Base-by-base conservation (phyloP, 2,329 filamentous ascomycete genomes). In the Peltaster fructicola region DNA sequence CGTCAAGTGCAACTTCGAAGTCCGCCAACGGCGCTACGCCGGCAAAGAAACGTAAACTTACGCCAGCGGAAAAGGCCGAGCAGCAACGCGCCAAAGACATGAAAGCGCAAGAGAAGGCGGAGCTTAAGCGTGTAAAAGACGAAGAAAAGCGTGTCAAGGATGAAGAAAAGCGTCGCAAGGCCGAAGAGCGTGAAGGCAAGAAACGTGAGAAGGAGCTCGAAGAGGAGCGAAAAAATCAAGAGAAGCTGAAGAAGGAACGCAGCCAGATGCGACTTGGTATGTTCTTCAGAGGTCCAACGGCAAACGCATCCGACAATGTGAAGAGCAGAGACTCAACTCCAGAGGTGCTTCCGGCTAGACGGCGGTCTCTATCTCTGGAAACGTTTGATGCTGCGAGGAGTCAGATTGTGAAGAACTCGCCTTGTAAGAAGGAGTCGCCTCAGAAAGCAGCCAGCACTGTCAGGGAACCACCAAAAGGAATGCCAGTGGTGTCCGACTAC, bases 221-320 rank as follows among this genome's bases (percentile, higher is more conserved):
- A 18, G 38, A 47, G 26, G 38, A 44, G 18, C 30, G 34, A 11
- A 41, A 40, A 24, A 35, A 32, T 7, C 39, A 46, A 23, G 43
- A 39, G 10, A 46, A 45, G 31, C 26, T 45, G 8, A 44, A 39
- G 30, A 40, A 36, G 20, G 36, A 47, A 28, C 41, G 34, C n/a
- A 37, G 30, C 16, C 45, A 47, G 31, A 45, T 43, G 44, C 34
- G 44, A 31, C 40, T 61, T 17, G 55, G 52, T 23, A 48, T 53
- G 11, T 59, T 59, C 42, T 61, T 61, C 35, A 37, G 37, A 15
- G 54, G 51, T 28, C 52, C 54, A 12, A 29, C 31, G 34, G 29
- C 22, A 7, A 13, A 14, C 14, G 13, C 14, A 4, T 11, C 18
- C 7, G 30, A 27, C 25, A 30, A 24, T 20, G 31, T 31, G 18